Percentiles rank a stretch among this genome's conserved stretches.
Conservation (phyloP, 2,329 filamentous ascomycete genomes). For the Cladosporium sp. region DNA sequence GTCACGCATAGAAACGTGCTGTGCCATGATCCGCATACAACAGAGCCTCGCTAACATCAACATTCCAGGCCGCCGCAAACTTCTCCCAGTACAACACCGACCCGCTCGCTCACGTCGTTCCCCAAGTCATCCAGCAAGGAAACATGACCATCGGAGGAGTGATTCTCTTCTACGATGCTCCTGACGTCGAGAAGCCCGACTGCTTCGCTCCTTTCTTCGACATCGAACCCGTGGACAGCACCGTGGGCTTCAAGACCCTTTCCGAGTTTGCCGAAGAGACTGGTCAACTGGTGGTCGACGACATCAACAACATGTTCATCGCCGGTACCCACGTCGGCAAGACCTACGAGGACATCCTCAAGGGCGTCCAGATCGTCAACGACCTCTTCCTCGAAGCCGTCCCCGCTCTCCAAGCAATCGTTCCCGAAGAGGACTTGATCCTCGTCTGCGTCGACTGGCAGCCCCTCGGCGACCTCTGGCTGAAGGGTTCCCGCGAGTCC, state of each 20-base stretch:
- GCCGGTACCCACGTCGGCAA: slow-evolving; percentile 10
- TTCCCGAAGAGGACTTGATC: slow-evolving; percentile 8
- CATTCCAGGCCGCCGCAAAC: slow-evolving; percentile 4
- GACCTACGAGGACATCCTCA: slow-evolving; percentile 9
- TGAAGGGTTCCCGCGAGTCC: neutral
- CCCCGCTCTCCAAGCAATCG: slow-evolving; percentile 8
- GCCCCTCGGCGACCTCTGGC: slow-evolving; percentile 9
- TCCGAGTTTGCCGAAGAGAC: slow-evolving; percentile 10
- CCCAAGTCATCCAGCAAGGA: slow-evolving; percentile 9
- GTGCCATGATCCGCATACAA: too few relatives aligned
- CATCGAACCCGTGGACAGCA: slow-evolving; percentile 3
- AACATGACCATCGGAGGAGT: slow-evolving; percentile 3
- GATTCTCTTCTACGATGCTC: slow-evolving; percentile 8
- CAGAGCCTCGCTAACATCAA: neutral
- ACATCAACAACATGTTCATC: slow-evolving; percentile 11
- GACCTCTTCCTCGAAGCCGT: slow-evolving; percentile 10
- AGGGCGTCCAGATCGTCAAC: slow-evolving; percentile 9
- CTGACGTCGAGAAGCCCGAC: slow-evolving; percentile 3
- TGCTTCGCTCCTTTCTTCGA: slow-evolving; percentile 12
- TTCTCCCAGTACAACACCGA: slow-evolving; percentile 12
- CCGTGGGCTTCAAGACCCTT: slow-evolving; percentile 5
- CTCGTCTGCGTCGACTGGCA: slow-evolving; percentile 13
- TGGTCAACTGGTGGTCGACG: slow-evolving; percentile 4
- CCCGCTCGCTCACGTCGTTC: slow-evolving; percentile 9
- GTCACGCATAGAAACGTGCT: too few relatives aligned